Conservation (phyloP, 1,284 basidiomycete species). For the Cystobasidium slooffiae region DNA sequence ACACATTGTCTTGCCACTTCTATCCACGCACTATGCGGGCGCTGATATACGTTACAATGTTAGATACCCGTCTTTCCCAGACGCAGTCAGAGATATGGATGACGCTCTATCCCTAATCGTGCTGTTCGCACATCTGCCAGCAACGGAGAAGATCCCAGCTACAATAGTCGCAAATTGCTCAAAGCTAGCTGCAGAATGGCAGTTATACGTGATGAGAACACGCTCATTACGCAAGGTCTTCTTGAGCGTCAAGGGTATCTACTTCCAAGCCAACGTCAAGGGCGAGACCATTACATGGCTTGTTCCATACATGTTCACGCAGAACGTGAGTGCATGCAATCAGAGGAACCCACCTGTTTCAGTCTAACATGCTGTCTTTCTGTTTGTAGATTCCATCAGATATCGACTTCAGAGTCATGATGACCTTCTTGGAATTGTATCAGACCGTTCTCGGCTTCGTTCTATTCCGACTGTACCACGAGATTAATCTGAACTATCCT, state of each 20-base stretch:
- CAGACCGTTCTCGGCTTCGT: constrained; percentile 95
- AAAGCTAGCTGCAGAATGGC: constrained; percentile 70
- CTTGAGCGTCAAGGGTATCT: constrained; percentile 97
- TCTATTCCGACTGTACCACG: constrained; percentile 97
- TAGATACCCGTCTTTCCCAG: constrained; percentile 96
- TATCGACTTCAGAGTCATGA: constrained; percentile 96
- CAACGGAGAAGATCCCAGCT: constrained; percentile 72
- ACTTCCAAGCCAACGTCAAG: constrained; percentile 94
- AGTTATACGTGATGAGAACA: constrained; percentile 91
- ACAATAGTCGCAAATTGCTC: constrained; percentile 89
- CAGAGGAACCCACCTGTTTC: neutral
- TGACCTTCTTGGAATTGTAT: constrained; percentile 98
- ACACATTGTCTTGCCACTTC: neutral
- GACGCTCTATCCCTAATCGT: constrained; percentile 95
- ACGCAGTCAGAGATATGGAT: constrained; percentile 94
- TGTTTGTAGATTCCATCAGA: constrained; percentile 80
- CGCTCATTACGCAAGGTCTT: constrained; percentile 86
- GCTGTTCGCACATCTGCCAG: constrained; percentile 87
- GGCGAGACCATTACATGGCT: constrained; percentile 92
- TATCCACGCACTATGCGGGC: neutral
- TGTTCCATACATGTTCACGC: constrained; percentile 97
- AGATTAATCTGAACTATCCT: constrained; percentile 89
- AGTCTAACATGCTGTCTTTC: neutral
- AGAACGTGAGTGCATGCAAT: constrained; percentile 67
- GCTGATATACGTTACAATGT: neutral